A percentile compares a stretch with the other conserved stretches of the same genome.
phyloP scores from a whole-genome alignment of 805 yeast genomes.

The Candida methanosorbosa region DNA sequence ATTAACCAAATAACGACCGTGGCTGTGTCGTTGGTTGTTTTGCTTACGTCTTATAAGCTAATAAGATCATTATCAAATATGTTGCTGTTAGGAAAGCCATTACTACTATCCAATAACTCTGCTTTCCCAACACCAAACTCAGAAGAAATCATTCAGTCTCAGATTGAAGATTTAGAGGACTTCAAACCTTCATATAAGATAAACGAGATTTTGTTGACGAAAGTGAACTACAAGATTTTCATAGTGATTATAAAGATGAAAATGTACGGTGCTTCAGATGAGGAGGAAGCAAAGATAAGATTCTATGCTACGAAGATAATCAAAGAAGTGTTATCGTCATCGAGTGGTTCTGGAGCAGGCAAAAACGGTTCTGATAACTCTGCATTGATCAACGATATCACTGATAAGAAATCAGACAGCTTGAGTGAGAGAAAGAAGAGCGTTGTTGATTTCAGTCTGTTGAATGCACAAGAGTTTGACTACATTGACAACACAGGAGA shows the following conservation, averaged over 20 bases:
- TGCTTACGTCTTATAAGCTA: constrained; percentile 24
- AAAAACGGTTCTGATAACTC: not conserved
- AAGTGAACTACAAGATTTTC: constrained; percentile 53
- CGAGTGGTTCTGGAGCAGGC: not conserved
- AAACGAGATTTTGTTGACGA: constrained; percentile 43
- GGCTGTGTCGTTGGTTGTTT: constrained; percentile 14
- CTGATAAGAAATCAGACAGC: not conserved
- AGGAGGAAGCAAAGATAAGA: constrained; percentile 53
- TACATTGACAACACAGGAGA: constrained; percentile 20
- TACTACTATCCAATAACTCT: constrained; percentile 23
- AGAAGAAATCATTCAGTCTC: constrained; percentile 30
- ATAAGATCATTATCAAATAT: constrained; percentile 44
- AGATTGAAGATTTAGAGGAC: constrained; percentile 37
- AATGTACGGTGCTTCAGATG: constrained; percentile 65
- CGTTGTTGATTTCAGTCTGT: constrained; percentile 5
- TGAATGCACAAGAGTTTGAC: constrained; percentile 18
- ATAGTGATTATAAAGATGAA: constrained; percentile 45
- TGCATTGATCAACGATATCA: no score
- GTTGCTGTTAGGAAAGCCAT: constrained; percentile 46
- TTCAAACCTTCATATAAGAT: constrained; percentile 44
- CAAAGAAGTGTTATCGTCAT: not conserved
- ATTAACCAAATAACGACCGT: constrained; percentile 18
- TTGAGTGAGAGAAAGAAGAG: not conserved
- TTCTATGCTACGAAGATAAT: constrained; percentile 39
- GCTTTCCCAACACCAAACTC: not conserved